Evolutionary conservation across 2,329 filamentous ascomycete genomes (phyloP).

Genomic region (Byssoonygena ceratinophila): DNA sequence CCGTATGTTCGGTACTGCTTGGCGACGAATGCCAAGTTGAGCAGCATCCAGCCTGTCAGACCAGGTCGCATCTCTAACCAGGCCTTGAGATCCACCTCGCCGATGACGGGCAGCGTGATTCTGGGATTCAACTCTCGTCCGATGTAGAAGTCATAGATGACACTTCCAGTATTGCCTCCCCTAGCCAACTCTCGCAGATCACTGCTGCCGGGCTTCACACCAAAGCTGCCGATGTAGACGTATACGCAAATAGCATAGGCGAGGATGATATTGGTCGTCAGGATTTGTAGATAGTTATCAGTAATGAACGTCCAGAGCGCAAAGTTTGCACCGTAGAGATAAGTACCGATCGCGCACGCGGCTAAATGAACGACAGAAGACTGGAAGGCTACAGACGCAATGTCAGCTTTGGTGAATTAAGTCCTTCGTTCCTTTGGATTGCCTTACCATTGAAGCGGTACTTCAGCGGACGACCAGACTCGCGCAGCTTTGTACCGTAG

Average conservation of each 20-base stretch:
- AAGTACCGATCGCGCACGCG: slow-evolving; percentile 63
- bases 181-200: slow-evolving; percentile 66
- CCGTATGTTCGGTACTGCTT: slow-evolving; percentile 82
- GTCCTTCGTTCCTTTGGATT: neutral
- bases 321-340: slow-evolving; percentile 68
- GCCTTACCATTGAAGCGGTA: slow-evolving; percentile 67
- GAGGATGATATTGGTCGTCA: slow-evolving; percentile 73
- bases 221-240: slow-evolving; percentile 74
- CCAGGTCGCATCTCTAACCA: slow-evolving; percentile 88
- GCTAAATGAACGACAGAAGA: slow-evolving; percentile 64
- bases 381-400: slow-evolving; percentile 53
- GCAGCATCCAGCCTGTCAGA: slow-evolving; percentile 75
- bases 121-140: slow-evolving; percentile 91
- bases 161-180: slow-evolving; percentile 71
- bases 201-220: slow-evolving; percentile 51
- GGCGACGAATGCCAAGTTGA: slow-evolving; percentile 74
- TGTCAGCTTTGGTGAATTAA: neutral
- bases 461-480: slow-evolving; percentile 58
- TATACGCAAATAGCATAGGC: slow-evolving; percentile 62
- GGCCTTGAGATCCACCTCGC: slow-evolving; percentile 73
- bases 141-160: slow-evolving; percentile 93
- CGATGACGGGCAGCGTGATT: slow-evolving; percentile 58
- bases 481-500: slow-evolving; percentile 59
- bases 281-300: slow-evolving; percentile 77
- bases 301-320: slow-evolving; percentile 85